These are phyloP conservation scores for Salix caprea DNA, from an alignment of 345 rosid species.

Conservation along the genomic window DNA sequence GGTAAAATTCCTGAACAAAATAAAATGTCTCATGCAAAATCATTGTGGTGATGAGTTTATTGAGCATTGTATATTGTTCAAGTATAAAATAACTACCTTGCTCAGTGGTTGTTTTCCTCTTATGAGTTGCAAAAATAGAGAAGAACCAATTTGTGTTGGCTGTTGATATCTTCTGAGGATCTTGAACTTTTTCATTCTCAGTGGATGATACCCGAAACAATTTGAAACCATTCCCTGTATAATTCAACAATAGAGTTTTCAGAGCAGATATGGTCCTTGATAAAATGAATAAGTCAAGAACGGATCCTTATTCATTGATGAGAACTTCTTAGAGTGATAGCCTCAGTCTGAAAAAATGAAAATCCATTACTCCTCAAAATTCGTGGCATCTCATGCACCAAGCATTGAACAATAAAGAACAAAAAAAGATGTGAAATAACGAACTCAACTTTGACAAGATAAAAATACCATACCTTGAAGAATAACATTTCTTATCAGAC, in stretches of 20 bases:
- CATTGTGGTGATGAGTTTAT: background rate
- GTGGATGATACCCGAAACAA: slow-evolving; percentile 15
- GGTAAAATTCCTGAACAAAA: background rate
- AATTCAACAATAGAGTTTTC: slow-evolving; percentile 4
- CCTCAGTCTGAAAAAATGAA: background rate
- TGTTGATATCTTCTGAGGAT: slow-evolving; percentile 22
- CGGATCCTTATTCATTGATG: background rate
- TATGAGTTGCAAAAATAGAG: slow-evolving; percentile 28
- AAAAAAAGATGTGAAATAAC: background rate
- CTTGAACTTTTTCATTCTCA: slow-evolving; percentile 18
- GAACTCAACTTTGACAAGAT: background rate
- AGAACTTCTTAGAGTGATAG: background rate
- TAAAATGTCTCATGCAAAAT: background rate
- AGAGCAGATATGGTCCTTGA: background rate
- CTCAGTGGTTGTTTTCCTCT: slow-evolving; percentile 17
- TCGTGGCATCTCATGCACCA: background rate
- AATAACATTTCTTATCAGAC: background rate
- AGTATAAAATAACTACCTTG: slow-evolving; percentile 36
- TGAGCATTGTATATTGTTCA: background rate
- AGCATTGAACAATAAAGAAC: background rate
- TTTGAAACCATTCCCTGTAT: slow-evolving; percentile 44
- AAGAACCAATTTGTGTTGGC: slow-evolving; percentile 36
- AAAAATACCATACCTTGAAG: background rate
- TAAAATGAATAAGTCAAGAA: background rate
- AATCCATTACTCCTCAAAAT: background rate